phyloP scores from a whole-genome alignment of 2,329 filamentous ascomycete genomes.

The Aspergillus chevalieri region DNA sequence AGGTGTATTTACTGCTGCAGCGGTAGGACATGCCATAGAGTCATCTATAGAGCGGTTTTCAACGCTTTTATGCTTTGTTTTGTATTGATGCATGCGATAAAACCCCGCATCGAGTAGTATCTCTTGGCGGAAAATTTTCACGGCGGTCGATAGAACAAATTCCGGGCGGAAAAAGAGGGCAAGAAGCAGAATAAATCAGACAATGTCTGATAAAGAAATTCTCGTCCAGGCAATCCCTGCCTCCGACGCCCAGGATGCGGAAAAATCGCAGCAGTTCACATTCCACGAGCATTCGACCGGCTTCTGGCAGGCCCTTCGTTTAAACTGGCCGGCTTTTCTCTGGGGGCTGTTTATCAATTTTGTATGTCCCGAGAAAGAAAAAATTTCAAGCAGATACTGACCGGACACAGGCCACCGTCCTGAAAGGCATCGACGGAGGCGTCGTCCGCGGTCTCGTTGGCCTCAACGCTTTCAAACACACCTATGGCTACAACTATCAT shows the following conservation, averaged over 20 bases:
- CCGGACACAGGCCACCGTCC: slow-evolving; percentile 11
- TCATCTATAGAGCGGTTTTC: too few relatives aligned
- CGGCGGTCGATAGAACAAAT: neutral
- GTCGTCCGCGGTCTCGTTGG: slow-evolving; percentile 21
- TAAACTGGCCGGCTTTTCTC: slow-evolving; percentile 19
- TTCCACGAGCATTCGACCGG: slow-evolving; percentile 17
- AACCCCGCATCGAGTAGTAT: neutral
- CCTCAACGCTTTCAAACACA: slow-evolving; percentile 21
- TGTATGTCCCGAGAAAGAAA: slow-evolving; percentile 4
- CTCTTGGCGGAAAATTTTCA: neutral
- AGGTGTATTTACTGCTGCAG: neutral
- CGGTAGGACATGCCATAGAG: neutral
- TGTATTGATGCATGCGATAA: neutral
- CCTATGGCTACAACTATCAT: slow-evolving; percentile 21
- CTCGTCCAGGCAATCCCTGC: slow-evolving; percentile 14
- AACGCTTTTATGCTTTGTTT: neutral
- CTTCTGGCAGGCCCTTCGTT: slow-evolving; percentile 19
- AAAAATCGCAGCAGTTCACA: slow-evolving; percentile 15
- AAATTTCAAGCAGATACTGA: neutral
- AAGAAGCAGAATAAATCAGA: too few relatives aligned
- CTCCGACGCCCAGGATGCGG: slow-evolving; percentile 11
- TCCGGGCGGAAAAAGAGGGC: neutral
- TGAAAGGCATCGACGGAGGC: slow-evolving; percentile 20
- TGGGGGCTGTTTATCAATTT: slow-evolving; percentile 25
- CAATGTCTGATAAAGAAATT: neutral